Base-by-base conservation (phyloP, 2,329 filamentous ascomycete genomes). In the Emericellopsis atlantica region DNA sequence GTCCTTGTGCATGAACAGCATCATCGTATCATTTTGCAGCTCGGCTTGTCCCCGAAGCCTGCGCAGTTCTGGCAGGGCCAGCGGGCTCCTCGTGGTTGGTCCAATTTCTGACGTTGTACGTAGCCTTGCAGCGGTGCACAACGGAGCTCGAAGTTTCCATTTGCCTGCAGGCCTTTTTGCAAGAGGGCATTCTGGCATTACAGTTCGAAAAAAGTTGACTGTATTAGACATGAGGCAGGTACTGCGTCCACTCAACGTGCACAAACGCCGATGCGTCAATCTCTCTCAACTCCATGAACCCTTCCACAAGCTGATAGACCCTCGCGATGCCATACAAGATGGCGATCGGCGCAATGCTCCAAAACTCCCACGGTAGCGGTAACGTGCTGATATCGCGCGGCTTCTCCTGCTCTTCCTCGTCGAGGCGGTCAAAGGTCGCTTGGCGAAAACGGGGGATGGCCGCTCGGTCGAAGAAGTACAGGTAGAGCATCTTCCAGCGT, bases 281-380 rank as follows among this genome's bases (percentile, higher is more conserved):
- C 15, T 49, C 46, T 31, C 58, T 48, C 41, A 60, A 41, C 40
- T 53, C 53, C 29, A 58, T 45, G 43, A 60, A 56, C 23, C 51
- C 52, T 42, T 60, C 57, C 8, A 52, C 43, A 15, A 59, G 44
- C 15, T 59, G 47, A 39, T 56, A 59, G 16, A 50, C 44, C 34
- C 56, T 48, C 6, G 54, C 54, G 10, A 53, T 22, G 43, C 45
- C 42, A 52, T 48, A 47, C 18, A 48, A 33, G 12, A 47, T 15
- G 4, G 51, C 52, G 15, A 57, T 48, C 9, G 50, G 49, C 10
- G 48, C 46, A 41, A 57, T 55, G 9, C 49, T 46, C 43, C 49
- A 50, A 40, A 57, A 51, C 42, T 55, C 53, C 49, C 51, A 53
- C 9, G 50, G 43, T 7, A 54, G 43, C 12, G 53, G 48, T 34